Percentiles rank a stretch among this genome's conserved stretches.
Evolutionary conservation across 75 land plant species (phyloP).

Genomic region (Chamaecyparis obtusa): DNA sequence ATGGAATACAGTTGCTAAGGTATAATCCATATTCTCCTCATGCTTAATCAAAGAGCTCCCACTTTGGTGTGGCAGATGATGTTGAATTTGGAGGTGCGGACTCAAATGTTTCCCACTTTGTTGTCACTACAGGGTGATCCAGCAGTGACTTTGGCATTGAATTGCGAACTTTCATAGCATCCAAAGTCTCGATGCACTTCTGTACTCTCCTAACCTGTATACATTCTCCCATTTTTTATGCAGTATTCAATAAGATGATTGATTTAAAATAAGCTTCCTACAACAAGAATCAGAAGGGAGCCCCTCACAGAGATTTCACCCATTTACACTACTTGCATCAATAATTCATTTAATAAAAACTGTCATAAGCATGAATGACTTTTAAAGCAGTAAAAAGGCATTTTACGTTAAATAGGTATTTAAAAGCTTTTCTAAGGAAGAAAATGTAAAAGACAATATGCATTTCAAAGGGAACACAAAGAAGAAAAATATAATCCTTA

Average conservation of each 20-base stretch:
- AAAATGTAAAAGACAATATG: background rate
- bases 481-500: background rate
- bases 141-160: constrained; percentile 30
- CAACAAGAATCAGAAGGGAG: background rate
- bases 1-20: background rate
- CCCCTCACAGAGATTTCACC: background rate
- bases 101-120: constrained; percentile 83
- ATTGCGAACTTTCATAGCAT: constrained; percentile 48
- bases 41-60: constrained; percentile 57
- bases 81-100: constrained; percentile 25
- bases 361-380: background rate
- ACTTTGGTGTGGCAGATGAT: constrained; percentile 13
- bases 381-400: background rate
- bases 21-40: background rate
- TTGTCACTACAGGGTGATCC: constrained; percentile 40
- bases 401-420: background rate
- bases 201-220: constrained; percentile 69
- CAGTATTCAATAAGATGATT: background rate
- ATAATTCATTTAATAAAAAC: background rate
- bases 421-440: background rate
- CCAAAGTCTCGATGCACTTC: constrained; percentile 59
- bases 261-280: background rate
- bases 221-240: background rate
- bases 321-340: constrained; percentile 2
- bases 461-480: background rate